Conservation (phyloP, 129 eudicot genomes). For the Flaveria ramosissima region DNA sequence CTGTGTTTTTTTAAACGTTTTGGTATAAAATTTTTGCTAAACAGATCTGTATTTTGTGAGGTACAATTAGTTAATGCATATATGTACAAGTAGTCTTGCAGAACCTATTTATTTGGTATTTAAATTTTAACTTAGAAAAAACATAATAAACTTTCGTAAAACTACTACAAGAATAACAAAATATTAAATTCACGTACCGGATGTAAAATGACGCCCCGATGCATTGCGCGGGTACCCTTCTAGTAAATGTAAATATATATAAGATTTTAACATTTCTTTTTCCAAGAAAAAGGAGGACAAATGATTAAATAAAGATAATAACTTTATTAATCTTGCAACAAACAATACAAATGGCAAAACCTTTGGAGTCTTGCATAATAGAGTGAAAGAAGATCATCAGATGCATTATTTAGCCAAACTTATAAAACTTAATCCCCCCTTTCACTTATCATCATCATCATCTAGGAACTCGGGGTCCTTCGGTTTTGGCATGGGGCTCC, state of each 20-base stretch:
- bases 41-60: too few relatives aligned
- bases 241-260: background rate
- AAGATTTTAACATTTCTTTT: background rate
- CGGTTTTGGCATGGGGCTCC: conserved; percentile 55
- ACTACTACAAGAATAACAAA: too few relatives aligned
- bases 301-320: background rate
- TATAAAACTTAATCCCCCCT: background rate
- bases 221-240: too few relatives aligned
- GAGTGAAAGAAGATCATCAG: conserved; percentile 18
- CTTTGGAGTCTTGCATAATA: conserved; percentile 8
- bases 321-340: conserved; percentile 8
- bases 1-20: too few relatives aligned
- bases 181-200: too few relatives aligned
- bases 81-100: too few relatives aligned
- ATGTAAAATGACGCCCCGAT: too few relatives aligned
- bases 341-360: conserved; percentile 6
- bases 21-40: too few relatives aligned
- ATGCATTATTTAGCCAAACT: conserved; percentile 27
- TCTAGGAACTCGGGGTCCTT: conserved; percentile 66
- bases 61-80: too few relatives aligned
- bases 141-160: too few relatives aligned
- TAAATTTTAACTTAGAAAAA: too few relatives aligned
- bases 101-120: too few relatives aligned
- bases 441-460: conserved; percentile 37
- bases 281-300: background rate